Conservation (phyloP, 345 rosid species). For the Litchi chinensis region DNA sequence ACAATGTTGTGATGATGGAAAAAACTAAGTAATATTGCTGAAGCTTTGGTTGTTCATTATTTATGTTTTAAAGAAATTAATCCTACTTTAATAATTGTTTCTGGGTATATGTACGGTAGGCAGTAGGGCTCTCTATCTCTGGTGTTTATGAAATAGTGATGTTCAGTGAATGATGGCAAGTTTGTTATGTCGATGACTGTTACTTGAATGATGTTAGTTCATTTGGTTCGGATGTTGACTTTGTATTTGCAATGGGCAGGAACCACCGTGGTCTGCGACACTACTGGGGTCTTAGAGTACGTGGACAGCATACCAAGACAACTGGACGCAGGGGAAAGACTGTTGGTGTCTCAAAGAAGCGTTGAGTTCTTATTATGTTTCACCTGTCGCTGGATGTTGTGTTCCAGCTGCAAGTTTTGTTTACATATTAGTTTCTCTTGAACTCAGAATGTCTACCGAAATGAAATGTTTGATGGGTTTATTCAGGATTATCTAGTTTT, state of each 20-base stretch:
- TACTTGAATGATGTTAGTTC: background rate
- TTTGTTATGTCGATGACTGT: background rate
- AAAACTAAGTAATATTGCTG: background rate
- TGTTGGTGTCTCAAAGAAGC: conserved; percentile 61
- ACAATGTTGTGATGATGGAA: background rate
- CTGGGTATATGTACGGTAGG: background rate
- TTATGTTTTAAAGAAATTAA: background rate
- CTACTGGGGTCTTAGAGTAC: conserved; percentile 71
- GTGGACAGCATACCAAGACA: conserved; percentile 68
- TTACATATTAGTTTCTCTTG: background rate
- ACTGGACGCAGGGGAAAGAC: conserved; percentile 64
- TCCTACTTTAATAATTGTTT: background rate
- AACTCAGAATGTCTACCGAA: background rate
- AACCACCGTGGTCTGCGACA: conserved; percentile 74
- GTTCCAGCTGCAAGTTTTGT: conserved; percentile 14
- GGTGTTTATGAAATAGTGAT: background rate
- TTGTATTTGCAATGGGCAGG: conserved; percentile 32
- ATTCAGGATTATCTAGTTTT: background rate
- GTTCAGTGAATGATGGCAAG: background rate
- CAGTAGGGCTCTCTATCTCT: background rate
- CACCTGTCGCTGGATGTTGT: background rate
- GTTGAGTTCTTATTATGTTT: conserved; percentile 12
- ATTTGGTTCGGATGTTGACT: background rate
- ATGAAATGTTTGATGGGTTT: conserved; percentile 5
- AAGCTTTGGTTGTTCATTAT: background rate